A percentile compares a stretch with the other conserved stretches of the same genome.
These are phyloP conservation scores for Fusarium sublunatum DNA, from an alignment of 2,329 filamentous ascomycete species.

Conservation along the genomic window DNA sequence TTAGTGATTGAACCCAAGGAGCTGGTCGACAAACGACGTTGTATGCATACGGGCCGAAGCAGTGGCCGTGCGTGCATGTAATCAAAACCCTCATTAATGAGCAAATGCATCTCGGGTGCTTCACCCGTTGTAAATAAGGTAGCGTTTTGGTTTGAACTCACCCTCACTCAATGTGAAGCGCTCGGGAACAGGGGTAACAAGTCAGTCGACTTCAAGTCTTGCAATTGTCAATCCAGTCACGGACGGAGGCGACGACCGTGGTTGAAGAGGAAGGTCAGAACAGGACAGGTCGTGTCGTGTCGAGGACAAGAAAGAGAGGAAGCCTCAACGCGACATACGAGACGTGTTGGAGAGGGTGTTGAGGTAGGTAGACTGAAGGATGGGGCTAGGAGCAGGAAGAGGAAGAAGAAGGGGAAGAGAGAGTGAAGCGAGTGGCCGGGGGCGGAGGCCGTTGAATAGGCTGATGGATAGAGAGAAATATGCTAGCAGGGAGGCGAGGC, in stretches of 20 bases:
- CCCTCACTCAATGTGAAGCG: slow-evolving; percentile 38
- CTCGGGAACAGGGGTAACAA: slow-evolving; percentile 24
- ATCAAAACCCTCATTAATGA: slow-evolving; percentile 21
- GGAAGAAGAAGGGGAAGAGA: slow-evolving; percentile 25
- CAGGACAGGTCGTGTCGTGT: slow-evolving; percentile 15
- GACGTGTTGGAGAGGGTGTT: slow-evolving; percentile 25
- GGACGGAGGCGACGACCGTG: slow-evolving; percentile 26
- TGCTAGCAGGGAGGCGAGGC: slow-evolving; percentile 31
- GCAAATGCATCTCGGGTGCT: slow-evolving; percentile 15
- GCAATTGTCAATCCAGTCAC: slow-evolving; percentile 29
- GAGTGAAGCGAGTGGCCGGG: slow-evolving; percentile 32
- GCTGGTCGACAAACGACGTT: background rate
- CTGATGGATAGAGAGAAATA: slow-evolving; percentile 28
- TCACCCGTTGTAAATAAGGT: slow-evolving; percentile 16
- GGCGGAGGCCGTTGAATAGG: slow-evolving; percentile 46
- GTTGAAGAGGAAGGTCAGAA: slow-evolving; percentile 9
- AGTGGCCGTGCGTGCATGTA: slow-evolving; percentile 13
- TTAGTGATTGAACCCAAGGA: slow-evolving; percentile 24
- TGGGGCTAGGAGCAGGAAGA: slow-evolving; percentile 16
- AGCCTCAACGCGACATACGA: slow-evolving; percentile 39
- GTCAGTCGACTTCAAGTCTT: slow-evolving; percentile 13
- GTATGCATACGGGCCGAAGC: slow-evolving; percentile 8
- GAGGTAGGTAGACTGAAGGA: slow-evolving; percentile 2
- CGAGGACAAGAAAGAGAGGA: slow-evolving; percentile 24
- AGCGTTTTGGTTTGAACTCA: slow-evolving; percentile 29